Evolutionary conservation across 495 filamentous ascomycete genomes (phyloP), one percentile per base, ranked within the genome.

Genomic region (Aspergillus avenaceus): DNA sequence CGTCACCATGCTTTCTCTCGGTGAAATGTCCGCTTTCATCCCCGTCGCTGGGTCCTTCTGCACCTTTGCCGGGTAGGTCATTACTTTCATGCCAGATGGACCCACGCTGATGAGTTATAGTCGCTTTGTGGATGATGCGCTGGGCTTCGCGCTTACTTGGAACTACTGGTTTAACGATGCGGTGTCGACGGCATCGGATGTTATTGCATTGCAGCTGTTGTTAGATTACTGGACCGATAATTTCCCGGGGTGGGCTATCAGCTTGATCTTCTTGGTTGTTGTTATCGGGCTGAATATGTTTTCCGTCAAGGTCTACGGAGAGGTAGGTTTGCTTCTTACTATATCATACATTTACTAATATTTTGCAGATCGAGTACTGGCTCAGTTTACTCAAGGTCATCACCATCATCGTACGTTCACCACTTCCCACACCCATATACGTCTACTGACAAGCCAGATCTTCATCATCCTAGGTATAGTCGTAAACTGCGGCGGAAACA

Each of bases 101-200:
- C 23, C 7, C 5, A 12, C 29, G 24, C 41, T n/a, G 24, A 9
- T 41, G 13, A 24, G 38, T 18, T 29, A n/a, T 24, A 78, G 75
- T 52, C 77, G 79, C 28, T 81, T 77, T 59, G 76, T 79, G 31
- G 79, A 82, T 61, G 78, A 81, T 70, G 78, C 78, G 1, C 65
- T 80, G 7, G 71, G 73, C 1, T 77, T 77, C 47, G 74, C 74
- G 12, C 57, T 77, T 45, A 75, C 73, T 0, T 78, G 75, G 75
- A 82, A 80, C 48, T 82, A 82, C 58, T 81, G 77, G 77, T 78
- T 79, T 42, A 81, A 82, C 60, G 79, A 81, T 69, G 78, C 78
- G 3, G 73, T 79, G 8, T 78, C 75, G 3, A 79, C 74, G 4
- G 78, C 77, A 5, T 70, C 76, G 4, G 77, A 81, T 69, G 58